These are phyloP conservation scores for Gymnopilus junonius DNA, from an alignment of 768 basidiomycete species.

Conservation along the genomic window DNA sequence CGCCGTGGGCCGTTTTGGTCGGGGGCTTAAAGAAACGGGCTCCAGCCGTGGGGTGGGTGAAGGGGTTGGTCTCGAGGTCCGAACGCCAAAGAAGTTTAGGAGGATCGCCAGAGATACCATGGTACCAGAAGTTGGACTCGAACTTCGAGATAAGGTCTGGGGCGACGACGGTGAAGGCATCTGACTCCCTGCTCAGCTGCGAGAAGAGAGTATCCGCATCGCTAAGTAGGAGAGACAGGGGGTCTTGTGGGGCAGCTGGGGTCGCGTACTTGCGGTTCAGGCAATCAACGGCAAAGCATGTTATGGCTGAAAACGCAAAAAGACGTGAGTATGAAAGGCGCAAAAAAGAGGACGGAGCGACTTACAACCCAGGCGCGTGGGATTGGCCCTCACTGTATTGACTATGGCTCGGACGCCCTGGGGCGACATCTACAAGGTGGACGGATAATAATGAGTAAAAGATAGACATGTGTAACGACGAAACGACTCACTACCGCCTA, in stretches of 20 bases:
- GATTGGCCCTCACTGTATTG: conserved; percentile 26
- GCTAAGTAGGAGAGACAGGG: conserved; percentile 16
- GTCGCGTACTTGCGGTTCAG: conserved; percentile 9
- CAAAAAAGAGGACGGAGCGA: conserved; percentile 28
- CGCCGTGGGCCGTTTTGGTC: conserved; percentile 35
- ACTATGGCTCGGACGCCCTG: conserved; percentile 22
- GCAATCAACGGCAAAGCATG: conserved; percentile 32
- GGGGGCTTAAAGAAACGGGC: conserved; percentile 22
- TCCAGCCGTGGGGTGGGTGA: conserved; percentile 24
- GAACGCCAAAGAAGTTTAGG: conserved; percentile 40
- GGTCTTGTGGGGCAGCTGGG: conserved; percentile 5
- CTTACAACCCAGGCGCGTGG: conserved; percentile 23
- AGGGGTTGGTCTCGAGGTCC: conserved; percentile 32
- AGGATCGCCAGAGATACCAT: conserved; percentile 38
- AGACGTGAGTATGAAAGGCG: conserved; percentile 28
- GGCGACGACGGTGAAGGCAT: conserved; percentile 26
- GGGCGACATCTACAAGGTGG: conserved; percentile 30
- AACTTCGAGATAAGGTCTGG: conserved; percentile 31
- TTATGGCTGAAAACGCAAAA: conserved; percentile 29
- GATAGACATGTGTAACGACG: conserved; percentile 26
- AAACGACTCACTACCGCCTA: conserved; percentile 29
- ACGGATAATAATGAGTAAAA: conserved; percentile 28
- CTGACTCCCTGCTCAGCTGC: conserved; percentile 18
- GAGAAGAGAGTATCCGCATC: conserved; percentile 18
- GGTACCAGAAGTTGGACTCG: conserved; percentile 33